A percentile compares a stretch with the other conserved stretches of the same genome.
Conservation (phyloP, 2,329 filamentous ascomycete species). For the Trichoderma lentiforme region DNA sequence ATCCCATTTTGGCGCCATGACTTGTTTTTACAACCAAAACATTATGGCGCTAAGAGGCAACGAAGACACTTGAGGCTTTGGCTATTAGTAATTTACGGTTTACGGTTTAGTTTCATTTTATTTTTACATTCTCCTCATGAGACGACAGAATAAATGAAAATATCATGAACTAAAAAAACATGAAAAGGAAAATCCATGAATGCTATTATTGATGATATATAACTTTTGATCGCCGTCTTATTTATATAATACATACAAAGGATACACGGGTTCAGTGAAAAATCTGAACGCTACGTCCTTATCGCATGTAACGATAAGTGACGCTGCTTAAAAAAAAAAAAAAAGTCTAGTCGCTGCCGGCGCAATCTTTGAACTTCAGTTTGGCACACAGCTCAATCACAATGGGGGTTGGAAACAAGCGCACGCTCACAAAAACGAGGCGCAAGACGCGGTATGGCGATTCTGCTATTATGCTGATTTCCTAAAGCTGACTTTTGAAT, state of each 20-base stretch:
- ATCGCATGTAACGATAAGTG: not conserved
- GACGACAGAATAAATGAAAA: not conserved
- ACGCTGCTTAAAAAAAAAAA: not conserved
- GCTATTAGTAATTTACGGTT: not conserved
- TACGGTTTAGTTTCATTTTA: not conserved
- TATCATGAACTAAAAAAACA: not conserved
- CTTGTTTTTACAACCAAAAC: conserved; percentile 16
- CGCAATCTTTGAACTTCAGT: too few species aligned
- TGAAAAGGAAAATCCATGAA: not conserved
- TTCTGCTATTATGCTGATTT: not conserved
- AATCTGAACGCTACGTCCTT: not conserved
- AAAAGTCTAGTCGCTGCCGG: not conserved
- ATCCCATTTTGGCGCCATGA: not conserved
- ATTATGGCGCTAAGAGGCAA: not conserved
- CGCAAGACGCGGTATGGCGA: conserved; percentile 34
- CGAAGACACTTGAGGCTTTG: not conserved
- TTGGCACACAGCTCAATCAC: not conserved
- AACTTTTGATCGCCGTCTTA: not conserved
- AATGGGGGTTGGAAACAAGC: conserved; percentile 68
- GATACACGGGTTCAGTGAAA: not conserved
- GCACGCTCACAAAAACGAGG: conserved; percentile 71
- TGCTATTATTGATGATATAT: not conserved
- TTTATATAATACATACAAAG: not conserved
- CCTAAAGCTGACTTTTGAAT: conserved; percentile 5
- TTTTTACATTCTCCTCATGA: not conserved